A percentile compares a stretch with the other conserved stretches of the same genome.
Conservation (phyloP, 2,329 filamentous ascomycete genomes). For the Neocucurbitaria cava region DNA sequence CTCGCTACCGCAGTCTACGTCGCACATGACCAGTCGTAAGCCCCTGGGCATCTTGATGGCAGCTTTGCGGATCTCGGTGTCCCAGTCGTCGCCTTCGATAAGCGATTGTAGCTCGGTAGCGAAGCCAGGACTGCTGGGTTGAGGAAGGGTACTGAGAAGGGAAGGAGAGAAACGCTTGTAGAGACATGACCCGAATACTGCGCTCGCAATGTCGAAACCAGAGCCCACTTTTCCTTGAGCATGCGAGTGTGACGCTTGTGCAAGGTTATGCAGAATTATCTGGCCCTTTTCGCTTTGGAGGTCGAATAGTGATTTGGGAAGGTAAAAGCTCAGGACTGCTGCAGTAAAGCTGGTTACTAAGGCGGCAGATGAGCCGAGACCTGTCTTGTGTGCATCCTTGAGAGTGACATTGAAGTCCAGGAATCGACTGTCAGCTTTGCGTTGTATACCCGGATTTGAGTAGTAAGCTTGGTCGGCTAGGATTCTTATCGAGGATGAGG, state of each 20-base stretch:
- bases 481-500: slow-evolving; percentile 78
- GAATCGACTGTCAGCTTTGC: slow-evolving; percentile 63
- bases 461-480: slow-evolving; percentile 98
- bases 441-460: slow-evolving; percentile 59
- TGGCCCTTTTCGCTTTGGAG: slow-evolving; percentile 62
- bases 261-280: slow-evolving; percentile 82
- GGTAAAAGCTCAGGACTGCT: slow-evolving; percentile 77
- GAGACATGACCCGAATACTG: slow-evolving; percentile 87
- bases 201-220: slow-evolving; percentile 93
- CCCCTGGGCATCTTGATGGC: slow-evolving; percentile 74
- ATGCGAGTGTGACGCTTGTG: slow-evolving; percentile 91
- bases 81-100: slow-evolving; percentile 74
- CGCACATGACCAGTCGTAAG: slow-evolving; percentile 86
- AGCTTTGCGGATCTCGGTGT: slow-evolving; percentile 76
- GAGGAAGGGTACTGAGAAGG: slow-evolving; percentile 71
- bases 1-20: slow-evolving; percentile 92
- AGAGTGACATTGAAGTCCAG: slow-evolving; percentile 79
- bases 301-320: slow-evolving; percentile 64
- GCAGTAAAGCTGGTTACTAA: slow-evolving; percentile 88
- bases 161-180: slow-evolving; percentile 92
- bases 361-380: slow-evolving; percentile 91
- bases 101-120: slow-evolving; percentile 67
- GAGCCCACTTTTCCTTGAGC: slow-evolving; percentile 97
- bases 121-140: slow-evolving; percentile 72
- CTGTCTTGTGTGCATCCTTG: slow-evolving; percentile 87